These are phyloP conservation scores for Candida silvicultrix DNA, from an alignment of 805 yeast species.

Conservation along the genomic window DNA sequence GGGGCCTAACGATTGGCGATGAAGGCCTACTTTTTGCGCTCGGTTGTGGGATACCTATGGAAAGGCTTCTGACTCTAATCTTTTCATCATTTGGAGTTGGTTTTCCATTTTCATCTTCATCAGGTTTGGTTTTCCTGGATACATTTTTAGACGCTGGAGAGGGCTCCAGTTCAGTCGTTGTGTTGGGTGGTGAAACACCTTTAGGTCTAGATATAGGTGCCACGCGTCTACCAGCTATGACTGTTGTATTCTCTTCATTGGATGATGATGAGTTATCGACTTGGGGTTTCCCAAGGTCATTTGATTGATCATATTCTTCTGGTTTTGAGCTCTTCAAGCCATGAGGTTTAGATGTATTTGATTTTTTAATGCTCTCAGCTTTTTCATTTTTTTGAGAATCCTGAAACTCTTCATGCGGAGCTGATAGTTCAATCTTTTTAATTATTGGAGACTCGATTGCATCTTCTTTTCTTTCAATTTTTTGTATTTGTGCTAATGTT, in stretches of 20 bases:
- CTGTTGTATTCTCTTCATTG: no score
- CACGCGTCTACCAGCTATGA: not conserved
- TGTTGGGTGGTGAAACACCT: not conserved
- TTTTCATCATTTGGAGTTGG: not conserved
- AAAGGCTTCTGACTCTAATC: no score
- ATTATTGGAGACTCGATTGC: not conserved
- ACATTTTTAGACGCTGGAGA: no score
- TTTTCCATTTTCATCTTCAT: not conserved
- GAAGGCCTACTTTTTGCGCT: not conserved
- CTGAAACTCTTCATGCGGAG: not conserved
- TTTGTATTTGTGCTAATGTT: not conserved
- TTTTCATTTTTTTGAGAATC: not conserved
- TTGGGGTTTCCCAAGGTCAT: no score
- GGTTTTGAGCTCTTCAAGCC: not conserved
- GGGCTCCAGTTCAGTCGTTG: no score
- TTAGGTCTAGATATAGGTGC: not conserved
- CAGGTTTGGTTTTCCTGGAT: no score
- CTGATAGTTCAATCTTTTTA: not conserved
- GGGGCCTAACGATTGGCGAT: not conserved
- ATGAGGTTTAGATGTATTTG: not conserved
- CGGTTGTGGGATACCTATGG: not conserved
- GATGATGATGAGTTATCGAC: no score
- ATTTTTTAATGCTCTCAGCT: no score
- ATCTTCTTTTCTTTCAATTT: not conserved
- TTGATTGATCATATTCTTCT: no score